Conservation (phyloP, 208 protist genomes). For the Trypanosoma conorhini region DNA sequence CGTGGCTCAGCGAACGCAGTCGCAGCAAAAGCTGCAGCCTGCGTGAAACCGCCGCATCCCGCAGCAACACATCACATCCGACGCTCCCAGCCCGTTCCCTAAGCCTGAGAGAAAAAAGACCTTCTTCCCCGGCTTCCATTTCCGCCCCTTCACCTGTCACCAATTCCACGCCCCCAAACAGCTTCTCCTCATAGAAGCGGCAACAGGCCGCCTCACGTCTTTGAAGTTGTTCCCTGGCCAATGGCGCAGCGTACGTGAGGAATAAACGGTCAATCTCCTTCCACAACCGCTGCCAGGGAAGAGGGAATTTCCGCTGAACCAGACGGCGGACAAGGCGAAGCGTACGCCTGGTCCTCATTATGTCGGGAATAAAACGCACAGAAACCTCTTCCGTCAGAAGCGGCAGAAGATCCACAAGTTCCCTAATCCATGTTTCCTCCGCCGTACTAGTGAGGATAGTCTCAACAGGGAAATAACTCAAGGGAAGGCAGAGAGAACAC, state of each 20-base stretch:
- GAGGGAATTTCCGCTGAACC: conserved; percentile 8
- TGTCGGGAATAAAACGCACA: conserved; percentile 11
- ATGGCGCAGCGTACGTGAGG: conserved; percentile 11
- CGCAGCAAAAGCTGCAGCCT: conserved; percentile 7
- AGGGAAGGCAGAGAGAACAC: conserved; percentile 45
- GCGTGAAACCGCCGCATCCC: conserved; percentile 8
- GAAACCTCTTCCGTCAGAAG: conserved; percentile 7
- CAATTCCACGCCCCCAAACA: conserved; percentile 26
- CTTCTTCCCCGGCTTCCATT: conserved; percentile 15
- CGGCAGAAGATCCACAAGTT: conserved; percentile 23
- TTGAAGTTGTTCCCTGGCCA: conserved; percentile 23
- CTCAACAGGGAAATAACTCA: conserved; percentile 69
- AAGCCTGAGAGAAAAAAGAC: background rate
- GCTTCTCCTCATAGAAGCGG: conserved; percentile 30
- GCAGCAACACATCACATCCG: conserved; percentile 26
- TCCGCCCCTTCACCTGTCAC: conserved; percentile 27
- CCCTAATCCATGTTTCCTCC: conserved; percentile 49
- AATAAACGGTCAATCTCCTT: conserved; percentile 29
- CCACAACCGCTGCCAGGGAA: conserved; percentile 17
- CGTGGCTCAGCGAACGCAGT: conserved; percentile 21
- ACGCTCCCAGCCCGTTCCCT: background rate
- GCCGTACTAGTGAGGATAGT: conserved; percentile 47
- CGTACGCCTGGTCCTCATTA: background rate
- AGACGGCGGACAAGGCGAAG: background rate
- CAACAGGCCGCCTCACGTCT: conserved; percentile 11